Conservation (phyloP, 2,329 filamentous ascomycete genomes). For the Endothia cerciana region DNA sequence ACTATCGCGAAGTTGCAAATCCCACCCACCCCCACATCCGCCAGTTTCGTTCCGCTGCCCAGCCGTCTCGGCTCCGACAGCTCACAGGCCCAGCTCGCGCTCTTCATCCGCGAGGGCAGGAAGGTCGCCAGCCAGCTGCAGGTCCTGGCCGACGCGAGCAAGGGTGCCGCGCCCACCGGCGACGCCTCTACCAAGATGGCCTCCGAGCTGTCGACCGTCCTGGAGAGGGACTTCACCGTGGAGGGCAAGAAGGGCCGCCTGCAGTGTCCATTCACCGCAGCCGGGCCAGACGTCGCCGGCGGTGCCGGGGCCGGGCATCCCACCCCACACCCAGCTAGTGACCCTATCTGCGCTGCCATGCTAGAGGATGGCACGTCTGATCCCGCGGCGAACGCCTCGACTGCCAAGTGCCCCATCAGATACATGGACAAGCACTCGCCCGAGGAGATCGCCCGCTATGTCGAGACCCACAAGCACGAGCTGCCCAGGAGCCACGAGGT, state of each 20-base stretch:
- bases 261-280: constrained; percentile 75
- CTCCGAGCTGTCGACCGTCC: constrained; percentile 61
- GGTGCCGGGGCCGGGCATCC: constrained; percentile 31
- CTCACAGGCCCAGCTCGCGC: constrained; percentile 61
- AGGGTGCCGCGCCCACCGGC: constrained; percentile 54
- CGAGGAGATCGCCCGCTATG: constrained; percentile 90
- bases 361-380: constrained; percentile 62
- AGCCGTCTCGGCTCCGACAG: constrained; percentile 48
- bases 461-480: constrained; percentile 94
- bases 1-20: constrained; percentile 69
- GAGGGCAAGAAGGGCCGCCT: constrained; percentile 79
- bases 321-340: constrained; percentile 54
- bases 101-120: constrained; percentile 67
- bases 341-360: constrained; percentile 69
- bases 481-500: constrained; percentile 92
- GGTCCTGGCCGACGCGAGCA: constrained; percentile 52
- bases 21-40: constrained; percentile 57
- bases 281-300: constrained; percentile 38
- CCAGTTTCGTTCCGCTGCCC: constrained; percentile 58
- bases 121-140: constrained; percentile 59
- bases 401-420: constrained; percentile 83
- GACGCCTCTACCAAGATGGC: constrained; percentile 55
- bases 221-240: constrained; percentile 92
- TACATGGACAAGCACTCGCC: constrained; percentile 91
- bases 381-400: constrained; percentile 52